Evolutionary conservation across 2,329 filamentous ascomycete genomes (phyloP), one percentile per base, ranked within the genome.

Genomic region (Colletotrichum sp.): DNA sequence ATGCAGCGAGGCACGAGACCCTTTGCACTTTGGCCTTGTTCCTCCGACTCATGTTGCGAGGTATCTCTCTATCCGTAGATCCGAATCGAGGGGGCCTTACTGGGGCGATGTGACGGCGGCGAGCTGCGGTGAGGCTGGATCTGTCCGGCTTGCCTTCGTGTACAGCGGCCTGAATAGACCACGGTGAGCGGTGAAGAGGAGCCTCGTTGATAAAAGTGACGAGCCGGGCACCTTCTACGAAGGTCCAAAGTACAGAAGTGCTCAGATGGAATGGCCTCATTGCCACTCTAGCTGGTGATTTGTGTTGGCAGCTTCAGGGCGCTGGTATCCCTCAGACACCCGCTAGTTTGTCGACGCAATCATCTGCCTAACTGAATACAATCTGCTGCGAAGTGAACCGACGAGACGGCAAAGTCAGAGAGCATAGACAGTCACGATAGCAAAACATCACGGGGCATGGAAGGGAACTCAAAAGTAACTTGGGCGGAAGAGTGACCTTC

Each of bases 401-500:
- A 21, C 8, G 4, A 62, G 28, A 28, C 28, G 28, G 12, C 12
- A 26, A 5, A 44, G 39, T 16, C 34, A 16, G 32, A 6, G 32
- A 18, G 21, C 24, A 3, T 60, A 2, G 1, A 60, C 4, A 64
- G 13, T 44, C 24, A 73, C 55, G 8, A 7, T n/a, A 6, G 44
- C 21, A 6, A 62, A 7, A 32, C 57, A 16, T 71, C 63, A 71
- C 66, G 18, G 1, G n/a, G 39, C 39, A 69, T 63, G 12, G 6
- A 12, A 59, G 73, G 70, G 70, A 76, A 65, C 70, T 73, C 70
- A 76, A 68, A 49, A 21, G n/a, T 49, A 49, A 18, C 18, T 68
- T 68, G 73, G 73, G 73, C 73, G 71, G 66, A 76, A 75, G 77
- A 73, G 68, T 77, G 66, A 76, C 70, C 70, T 77, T 78, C 77